Base-by-base conservation (phyloP, 768 basidiomycete genomes). In the Termitomyces sp. region DNA sequence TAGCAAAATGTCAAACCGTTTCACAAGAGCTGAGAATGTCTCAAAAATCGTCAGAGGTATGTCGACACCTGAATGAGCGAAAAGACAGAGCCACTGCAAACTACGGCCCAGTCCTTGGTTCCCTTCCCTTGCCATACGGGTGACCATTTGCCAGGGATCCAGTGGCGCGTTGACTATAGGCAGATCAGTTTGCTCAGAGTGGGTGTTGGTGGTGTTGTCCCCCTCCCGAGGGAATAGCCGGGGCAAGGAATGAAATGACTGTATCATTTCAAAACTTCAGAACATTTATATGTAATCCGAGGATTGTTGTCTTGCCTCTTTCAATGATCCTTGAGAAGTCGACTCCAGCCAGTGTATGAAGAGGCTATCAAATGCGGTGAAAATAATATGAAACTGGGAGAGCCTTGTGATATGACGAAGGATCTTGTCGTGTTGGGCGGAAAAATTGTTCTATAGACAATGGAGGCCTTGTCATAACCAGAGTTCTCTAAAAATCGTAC, bases 1-100 rank as follows among this genome's bases (percentile, higher is more conserved):
- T 11, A 90, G 70, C 2, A 79, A 71, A 5, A 74, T 68, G 7
- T 75, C 67, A 51, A 75, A 78, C 28, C 75, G 68, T 13, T 69
- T 68, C 6, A 81, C 75, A 20, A 83, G 69, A 9, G 71, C 63
- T 5, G 79, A 75, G 50, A 87, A 81, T 40, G 80, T 80, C 32
- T 74, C 70, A 65, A 87, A 85, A 5, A 79, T 79, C 3, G 75
- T 58, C 6, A 80, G 73, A 2, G 90, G 81, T 36, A 92, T 78
- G 42, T 87, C 84, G 32, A 90, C 79, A 2, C 87, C 90, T 7
- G 89, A 89, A 52, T 78, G 76, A 24, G 87, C 80, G 66, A 90
- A 77, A 46, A 87, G 71, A 46, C 79, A 78, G 20, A 92, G 78
- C 85, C 88, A 90, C 48, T 76, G 75, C 39, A 91, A 69, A 42